Evolutionary conservation across 169 alveolate species (phyloP).

Genomic region (Babesia ovata): DNA sequence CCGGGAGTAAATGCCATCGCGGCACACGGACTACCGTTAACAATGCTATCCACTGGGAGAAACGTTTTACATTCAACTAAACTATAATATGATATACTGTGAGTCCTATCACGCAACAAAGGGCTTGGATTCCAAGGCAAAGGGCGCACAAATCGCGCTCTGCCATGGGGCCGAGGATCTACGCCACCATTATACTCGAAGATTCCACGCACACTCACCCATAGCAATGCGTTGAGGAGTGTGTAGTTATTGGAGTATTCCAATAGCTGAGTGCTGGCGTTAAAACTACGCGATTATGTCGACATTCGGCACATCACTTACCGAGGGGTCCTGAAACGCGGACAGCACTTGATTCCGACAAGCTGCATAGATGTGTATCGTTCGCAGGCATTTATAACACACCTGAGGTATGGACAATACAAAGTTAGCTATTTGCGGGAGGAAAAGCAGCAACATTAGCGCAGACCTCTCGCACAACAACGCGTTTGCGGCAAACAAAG

Average conservation of each 20-base stretch:
- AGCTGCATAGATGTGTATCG: slow-evolving; percentile 41
- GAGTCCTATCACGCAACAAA: slow-evolving; percentile 54
- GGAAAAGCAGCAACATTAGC: slow-evolving; percentile 76
- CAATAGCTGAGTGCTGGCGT: slow-evolving; percentile 75
- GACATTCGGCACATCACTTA: slow-evolving; percentile 3
- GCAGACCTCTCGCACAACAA: slow-evolving; percentile 39
- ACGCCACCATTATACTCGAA: neutral
- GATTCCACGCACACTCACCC: slow-evolving; percentile 20
- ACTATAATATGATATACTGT: neutral
- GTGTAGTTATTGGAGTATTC: slow-evolving; percentile 86
- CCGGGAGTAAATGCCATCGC: too few relatives aligned
- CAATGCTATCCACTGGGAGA: too few relatives aligned
- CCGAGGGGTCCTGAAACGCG: slow-evolving; percentile 92
- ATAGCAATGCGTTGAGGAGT: slow-evolving; percentile 80
- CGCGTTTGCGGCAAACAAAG: slow-evolving; percentile 85
- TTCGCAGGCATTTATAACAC: neutral
- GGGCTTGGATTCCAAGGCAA: slow-evolving; percentile 37
- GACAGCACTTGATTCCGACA: slow-evolving; percentile 86
- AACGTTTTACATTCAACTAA: neutral
- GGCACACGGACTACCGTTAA: too few relatives aligned
- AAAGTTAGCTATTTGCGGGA: slow-evolving; percentile 92
- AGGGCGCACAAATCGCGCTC: slow-evolving; percentile 25
- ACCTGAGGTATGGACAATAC: slow-evolving; percentile 88
- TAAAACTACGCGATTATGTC: slow-evolving; percentile 47
- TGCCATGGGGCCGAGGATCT: slow-evolving; percentile 63